phyloP scores from a whole-genome alignment of 116 monocot species.

The Trichopus zeylanicus region DNA sequence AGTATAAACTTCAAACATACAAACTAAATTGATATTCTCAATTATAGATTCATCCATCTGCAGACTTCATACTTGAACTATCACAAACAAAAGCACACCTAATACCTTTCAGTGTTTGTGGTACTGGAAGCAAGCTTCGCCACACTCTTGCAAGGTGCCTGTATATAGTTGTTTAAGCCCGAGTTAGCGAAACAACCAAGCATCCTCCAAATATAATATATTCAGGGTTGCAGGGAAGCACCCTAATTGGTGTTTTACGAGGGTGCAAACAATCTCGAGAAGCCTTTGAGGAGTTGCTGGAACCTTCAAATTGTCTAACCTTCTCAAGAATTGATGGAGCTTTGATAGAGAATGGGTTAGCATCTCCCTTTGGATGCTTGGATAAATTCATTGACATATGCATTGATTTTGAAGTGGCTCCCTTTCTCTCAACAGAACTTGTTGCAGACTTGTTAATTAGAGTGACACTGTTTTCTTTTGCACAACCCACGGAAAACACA shows the following conservation, averaged over 20 bases:
- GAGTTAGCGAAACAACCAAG: not conserved
- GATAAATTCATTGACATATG: conserved; percentile 17
- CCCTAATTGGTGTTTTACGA: conserved; percentile 10
- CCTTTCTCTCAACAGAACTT: conserved; percentile 14
- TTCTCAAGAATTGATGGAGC: conserved; percentile 15
- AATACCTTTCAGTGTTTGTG: not conserved
- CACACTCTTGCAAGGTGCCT: not conserved
- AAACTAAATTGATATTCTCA: not conserved
- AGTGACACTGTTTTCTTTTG: conserved; percentile 29
- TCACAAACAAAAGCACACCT: not conserved
- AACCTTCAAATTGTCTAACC: not conserved
- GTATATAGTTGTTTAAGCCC: conserved; percentile 1
- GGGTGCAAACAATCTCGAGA: too few species aligned
- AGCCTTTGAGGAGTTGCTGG: not conserved
- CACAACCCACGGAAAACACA: not conserved
- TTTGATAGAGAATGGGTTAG: conserved; percentile 13
- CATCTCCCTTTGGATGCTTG: not conserved
- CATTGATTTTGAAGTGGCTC: conserved; percentile 7
- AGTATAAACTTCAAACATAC: too few species aligned
- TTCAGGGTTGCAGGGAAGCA: conserved; percentile 2
- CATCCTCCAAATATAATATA: not conserved
- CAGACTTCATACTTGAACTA: not conserved
- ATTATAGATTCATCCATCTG: too few species aligned
- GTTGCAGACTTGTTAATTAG: not conserved
- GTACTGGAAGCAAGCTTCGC: not conserved